These are phyloP conservation scores for Tolypocladium cylindrosporum DNA, from an alignment of 2,329 filamentous ascomycete species.

Conservation along the genomic window DNA sequence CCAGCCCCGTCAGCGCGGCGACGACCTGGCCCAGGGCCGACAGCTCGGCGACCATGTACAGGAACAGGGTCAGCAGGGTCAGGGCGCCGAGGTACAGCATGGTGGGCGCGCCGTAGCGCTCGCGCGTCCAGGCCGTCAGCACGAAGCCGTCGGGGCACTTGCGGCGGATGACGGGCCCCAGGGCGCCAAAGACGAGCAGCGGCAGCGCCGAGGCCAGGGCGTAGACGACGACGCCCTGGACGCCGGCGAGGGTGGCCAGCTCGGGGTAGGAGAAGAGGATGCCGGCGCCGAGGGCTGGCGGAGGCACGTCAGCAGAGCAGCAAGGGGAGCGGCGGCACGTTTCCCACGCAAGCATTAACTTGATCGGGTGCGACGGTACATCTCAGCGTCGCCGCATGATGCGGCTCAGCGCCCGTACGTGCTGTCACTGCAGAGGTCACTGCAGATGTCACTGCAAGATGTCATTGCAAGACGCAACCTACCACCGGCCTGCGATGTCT, in stretches of 20 bases:
- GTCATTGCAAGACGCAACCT: slow-evolving; percentile 17
- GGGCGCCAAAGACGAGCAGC: slow-evolving; percentile 60
- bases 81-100: slow-evolving; percentile 68
- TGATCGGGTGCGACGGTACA: slow-evolving; percentile 96
- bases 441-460: too few relatives aligned
- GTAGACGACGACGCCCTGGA: slow-evolving; percentile 72
- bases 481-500: slow-evolving; percentile 10
- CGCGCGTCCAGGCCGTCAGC: slow-evolving; percentile 73
- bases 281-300: slow-evolving; percentile 66
- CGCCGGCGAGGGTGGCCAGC: slow-evolving; percentile 66
- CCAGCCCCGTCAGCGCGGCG: slow-evolving; percentile 60
- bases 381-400: slow-evolving; percentile 70
- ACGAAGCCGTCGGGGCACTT: slow-evolving; percentile 80
- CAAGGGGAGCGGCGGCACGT: slow-evolving; percentile 72
- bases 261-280: slow-evolving; percentile 78
- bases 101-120: slow-evolving; percentile 59
- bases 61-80: slow-evolving; percentile 70
- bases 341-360: slow-evolving; percentile 99
- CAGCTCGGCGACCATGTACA: slow-evolving; percentile 81
- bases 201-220: slow-evolving; percentile 63
- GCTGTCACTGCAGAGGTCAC: too few relatives aligned
- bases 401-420: slow-evolving; percentile 73
- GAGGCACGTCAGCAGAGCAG: slow-evolving; percentile 29
- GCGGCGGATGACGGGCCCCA: slow-evolving; percentile 67
- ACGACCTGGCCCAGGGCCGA: slow-evolving; percentile 75